phyloP scores from a whole-genome alignment of 176 grass and related monocot genomes.

The Carex parvula region DNA sequence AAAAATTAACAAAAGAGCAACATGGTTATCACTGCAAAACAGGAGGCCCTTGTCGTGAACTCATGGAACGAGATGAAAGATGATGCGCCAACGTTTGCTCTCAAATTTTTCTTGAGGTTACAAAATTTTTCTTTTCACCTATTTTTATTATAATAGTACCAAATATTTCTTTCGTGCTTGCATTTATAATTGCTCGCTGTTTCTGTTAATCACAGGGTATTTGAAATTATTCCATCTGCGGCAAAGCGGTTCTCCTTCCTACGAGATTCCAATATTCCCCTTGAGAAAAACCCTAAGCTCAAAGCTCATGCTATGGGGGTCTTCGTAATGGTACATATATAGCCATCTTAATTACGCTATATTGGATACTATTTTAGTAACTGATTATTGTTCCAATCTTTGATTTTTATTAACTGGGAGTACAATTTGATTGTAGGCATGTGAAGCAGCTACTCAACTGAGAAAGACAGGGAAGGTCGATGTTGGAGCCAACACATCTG shows the following conservation, averaged over 20 bases:
- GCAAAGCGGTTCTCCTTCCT: slow-evolving; percentile 21
- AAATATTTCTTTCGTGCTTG: not conserved
- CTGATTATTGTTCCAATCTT: not conserved
- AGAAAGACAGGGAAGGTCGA: slow-evolving; percentile 23
- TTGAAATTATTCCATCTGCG: slow-evolving; percentile 27
- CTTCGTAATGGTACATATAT: slow-evolving; percentile 26
- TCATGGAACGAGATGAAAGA: slow-evolving; percentile 11
- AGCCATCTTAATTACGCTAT: not conserved
- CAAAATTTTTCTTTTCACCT: not conserved
- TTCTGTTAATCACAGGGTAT: slow-evolving; percentile 7
- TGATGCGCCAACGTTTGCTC: slow-evolving; percentile 15
- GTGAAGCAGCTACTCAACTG: slow-evolving; percentile 26
- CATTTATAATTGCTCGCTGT: not conserved
- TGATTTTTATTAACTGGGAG: not conserved
- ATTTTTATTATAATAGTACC: not conserved
- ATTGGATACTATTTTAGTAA: not conserved
- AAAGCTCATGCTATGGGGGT: slow-evolving; percentile 29
- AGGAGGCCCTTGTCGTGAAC: slow-evolving; percentile 13
- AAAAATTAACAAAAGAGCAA: not conserved
- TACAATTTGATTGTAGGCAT: slow-evolving; percentile 7
- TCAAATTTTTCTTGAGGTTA: slow-evolving; percentile 27
- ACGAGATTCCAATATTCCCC: slow-evolving; percentile 13
- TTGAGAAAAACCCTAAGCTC: slow-evolving; percentile 8
- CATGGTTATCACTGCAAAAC: slow-evolving; percentile 7
- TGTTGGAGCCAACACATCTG: slow-evolving; percentile 1